Conservation (phyloP, 1,284 basidiomycete genomes). For the Paramarasmius palmivorus region DNA sequence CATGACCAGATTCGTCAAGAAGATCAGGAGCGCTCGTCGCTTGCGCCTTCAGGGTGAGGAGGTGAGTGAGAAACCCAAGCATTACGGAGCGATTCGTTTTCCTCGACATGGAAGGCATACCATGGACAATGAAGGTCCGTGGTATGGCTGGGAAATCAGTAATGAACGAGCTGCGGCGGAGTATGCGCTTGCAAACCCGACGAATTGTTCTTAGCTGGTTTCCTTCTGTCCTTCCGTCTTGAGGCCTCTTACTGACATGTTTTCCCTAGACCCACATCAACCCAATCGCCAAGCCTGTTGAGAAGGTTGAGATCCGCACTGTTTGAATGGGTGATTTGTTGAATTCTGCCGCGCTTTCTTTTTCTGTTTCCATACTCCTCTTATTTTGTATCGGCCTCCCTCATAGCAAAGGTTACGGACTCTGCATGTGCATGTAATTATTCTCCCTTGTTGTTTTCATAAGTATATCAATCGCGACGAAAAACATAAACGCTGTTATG, state of each 20-base stretch:
- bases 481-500: too few species aligned
- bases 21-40: constrained; percentile 8
- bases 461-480: too few species aligned
- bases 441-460: too few species aligned
- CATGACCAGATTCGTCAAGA: constrained; percentile 29
- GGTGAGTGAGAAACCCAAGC: constrained; percentile 1
- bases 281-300: neutral
- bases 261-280: neutral
- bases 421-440: too few species aligned
- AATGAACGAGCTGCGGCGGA: neutral
- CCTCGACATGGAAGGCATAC: too few species aligned
- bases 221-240: neutral
- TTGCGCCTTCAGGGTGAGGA: constrained; percentile 13
- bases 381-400: too few species aligned
- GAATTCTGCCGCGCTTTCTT: too few species aligned
- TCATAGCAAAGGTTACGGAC: too few species aligned
- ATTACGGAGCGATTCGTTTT: too few species aligned
- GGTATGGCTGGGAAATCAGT: constrained; percentile 1
- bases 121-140: neutral
- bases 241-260: neutral
- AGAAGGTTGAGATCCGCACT: neutral
- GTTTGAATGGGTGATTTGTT: neutral
- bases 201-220: too few species aligned
- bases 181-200: neutral
- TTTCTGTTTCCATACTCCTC: too few species aligned